phyloP scores from a whole-genome alignment of 2,329 filamentous ascomycete species.

The Trichoderma afroharzianum region DNA sequence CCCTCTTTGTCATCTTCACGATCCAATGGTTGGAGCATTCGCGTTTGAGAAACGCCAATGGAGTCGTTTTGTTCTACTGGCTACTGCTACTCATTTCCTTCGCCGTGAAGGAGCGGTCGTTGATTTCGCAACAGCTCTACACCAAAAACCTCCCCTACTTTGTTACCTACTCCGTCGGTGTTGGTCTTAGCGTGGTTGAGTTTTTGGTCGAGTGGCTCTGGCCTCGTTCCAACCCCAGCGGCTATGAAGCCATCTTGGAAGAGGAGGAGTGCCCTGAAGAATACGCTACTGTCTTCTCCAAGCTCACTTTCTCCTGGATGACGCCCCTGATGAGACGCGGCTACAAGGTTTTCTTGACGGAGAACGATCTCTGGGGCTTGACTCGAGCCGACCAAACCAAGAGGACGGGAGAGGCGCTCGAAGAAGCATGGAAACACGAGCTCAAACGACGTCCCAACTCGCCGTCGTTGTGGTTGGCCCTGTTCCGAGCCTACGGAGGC shows the following conservation, averaged over 20 bases:
- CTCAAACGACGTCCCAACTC: conserved; percentile 59
- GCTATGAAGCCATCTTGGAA: conserved; percentile 55
- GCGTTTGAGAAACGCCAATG: conserved; percentile 79
- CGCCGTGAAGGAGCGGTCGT: conserved; percentile 78
- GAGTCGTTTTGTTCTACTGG: conserved; percentile 90
- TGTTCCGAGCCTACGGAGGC: conserved; percentile 79
- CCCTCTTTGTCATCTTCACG: conserved; percentile 68
- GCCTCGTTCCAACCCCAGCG: conserved; percentile 63
- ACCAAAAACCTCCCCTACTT: conserved; percentile 68
- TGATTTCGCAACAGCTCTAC: conserved; percentile 75
- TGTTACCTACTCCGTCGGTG: conserved; percentile 66
- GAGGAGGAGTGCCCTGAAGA: conserved; percentile 70
- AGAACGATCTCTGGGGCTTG: conserved; percentile 94
- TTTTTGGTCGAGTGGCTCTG: conserved; percentile 83
- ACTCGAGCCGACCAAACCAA: conserved; percentile 76
- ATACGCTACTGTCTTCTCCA: conserved; percentile 90
- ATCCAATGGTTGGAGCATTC: conserved; percentile 86
- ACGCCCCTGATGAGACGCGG: conserved; percentile 95
- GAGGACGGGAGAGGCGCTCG: conserved; percentile 66
- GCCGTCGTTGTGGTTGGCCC: conserved; percentile 74
- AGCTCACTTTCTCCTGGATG: conserved; percentile 97
- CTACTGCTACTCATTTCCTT: conserved; percentile 76
- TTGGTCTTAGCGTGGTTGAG: conserved; percentile 65
- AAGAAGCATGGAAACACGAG: conserved; percentile 73
- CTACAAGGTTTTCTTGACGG: conserved; percentile 86